Conservation (phyloP, 768 basidiomycete species). For the Mycena haematopus region DNA sequence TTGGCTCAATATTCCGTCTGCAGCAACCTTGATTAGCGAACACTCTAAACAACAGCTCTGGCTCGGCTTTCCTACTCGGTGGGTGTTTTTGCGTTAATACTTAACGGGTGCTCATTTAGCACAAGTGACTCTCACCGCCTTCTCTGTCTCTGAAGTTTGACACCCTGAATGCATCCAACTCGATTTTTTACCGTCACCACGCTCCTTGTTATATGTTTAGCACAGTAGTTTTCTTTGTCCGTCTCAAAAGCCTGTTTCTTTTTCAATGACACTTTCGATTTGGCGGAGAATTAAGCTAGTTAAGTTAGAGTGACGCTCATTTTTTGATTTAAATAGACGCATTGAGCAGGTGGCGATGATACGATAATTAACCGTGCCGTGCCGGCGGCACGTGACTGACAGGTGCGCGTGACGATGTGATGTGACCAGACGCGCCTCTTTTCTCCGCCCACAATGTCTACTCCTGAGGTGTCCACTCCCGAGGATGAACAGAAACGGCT, state of each 20-base stretch:
- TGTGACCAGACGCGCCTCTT: conserved; percentile 23
- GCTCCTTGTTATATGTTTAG: conserved; percentile 17
- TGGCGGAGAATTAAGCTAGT: no score
- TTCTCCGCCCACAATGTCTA: conserved; percentile 38
- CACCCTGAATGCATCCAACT: neutral
- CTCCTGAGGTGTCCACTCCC: conserved; percentile 30
- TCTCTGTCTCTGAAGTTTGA: neutral
- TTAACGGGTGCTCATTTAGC: neutral
- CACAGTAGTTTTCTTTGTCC: neutral
- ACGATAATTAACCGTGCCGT: neutral
- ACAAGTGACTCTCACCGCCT: conserved; percentile 5
- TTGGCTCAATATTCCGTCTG: neutral
- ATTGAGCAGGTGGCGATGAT: no score
- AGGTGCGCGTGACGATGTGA: no score
- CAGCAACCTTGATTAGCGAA: conserved; percentile 33
- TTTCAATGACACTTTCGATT: conserved; percentile 3
- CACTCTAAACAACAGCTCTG: conserved; percentile 13
- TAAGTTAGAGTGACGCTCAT: no score
- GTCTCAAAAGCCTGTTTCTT: conserved; percentile 9
- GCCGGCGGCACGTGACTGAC: neutral
- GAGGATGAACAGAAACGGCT: conserved; percentile 75
- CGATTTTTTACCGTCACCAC: conserved; percentile 13
- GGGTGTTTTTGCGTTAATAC: neutral
- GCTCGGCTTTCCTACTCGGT: neutral
- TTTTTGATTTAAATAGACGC: no score